phyloP scores from a whole-genome alignment of 495 filamentous ascomycete genomes.

The Venustampulla echinocandica region DNA sequence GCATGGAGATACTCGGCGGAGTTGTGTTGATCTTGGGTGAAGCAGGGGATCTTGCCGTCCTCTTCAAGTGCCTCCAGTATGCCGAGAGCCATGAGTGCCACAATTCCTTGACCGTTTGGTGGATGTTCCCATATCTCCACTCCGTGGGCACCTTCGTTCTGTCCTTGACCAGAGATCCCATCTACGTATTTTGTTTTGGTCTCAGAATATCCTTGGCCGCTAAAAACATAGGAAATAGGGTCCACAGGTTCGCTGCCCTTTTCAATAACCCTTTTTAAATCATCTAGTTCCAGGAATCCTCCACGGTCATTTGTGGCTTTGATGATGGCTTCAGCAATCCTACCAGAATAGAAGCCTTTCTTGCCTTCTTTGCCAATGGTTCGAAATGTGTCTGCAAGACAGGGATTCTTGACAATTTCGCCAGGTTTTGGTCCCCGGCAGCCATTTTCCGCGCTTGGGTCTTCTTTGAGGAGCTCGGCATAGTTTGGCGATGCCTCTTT shows the following conservation, averaged over 20 bases:
- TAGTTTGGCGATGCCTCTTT: constrained; percentile 71
- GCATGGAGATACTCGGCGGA: constrained; percentile 75
- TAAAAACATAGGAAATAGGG: constrained; percentile 72
- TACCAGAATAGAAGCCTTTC: constrained; percentile 83
- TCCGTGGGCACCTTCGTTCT: constrained; percentile 41
- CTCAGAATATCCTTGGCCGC: constrained; percentile 53
- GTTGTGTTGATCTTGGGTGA: constrained; percentile 63
- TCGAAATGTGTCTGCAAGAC: constrained; percentile 74
- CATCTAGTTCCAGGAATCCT: constrained; percentile 68
- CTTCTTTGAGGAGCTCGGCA: constrained; percentile 72
- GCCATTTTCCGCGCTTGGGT: constrained; percentile 54
- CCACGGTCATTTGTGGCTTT: constrained; percentile 70
- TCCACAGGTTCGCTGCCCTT: constrained; percentile 68
- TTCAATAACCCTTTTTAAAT: constrained; percentile 68
- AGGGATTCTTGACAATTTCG: constrained; percentile 84
- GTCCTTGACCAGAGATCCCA: constrained; percentile 33
- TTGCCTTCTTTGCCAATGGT: constrained; percentile 72
- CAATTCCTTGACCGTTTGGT: constrained; percentile 95
- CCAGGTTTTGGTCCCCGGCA: constrained; percentile 63
- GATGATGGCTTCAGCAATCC: constrained; percentile 68
- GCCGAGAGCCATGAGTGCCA: constrained; percentile 87
- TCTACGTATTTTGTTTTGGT: constrained; percentile 30
- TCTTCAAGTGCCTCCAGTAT: constrained; percentile 79
- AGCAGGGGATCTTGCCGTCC: constrained; percentile 61
- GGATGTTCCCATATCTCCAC: constrained; percentile 93